Conservation (phyloP, 1,284 basidiomycete species). For the Malassezia globosa region DNA sequence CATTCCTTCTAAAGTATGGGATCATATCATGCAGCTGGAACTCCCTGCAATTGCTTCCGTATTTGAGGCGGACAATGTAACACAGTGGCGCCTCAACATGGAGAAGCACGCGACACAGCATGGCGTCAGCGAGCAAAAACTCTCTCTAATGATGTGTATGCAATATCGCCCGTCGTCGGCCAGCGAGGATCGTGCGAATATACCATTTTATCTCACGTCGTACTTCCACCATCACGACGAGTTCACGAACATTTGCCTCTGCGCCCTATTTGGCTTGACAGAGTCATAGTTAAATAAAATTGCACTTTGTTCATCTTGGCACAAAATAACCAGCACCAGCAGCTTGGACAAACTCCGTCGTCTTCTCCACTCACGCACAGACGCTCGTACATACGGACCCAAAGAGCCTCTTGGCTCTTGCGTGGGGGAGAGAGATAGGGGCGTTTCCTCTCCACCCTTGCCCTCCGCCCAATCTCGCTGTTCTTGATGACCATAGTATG, state of each 20-base stretch:
- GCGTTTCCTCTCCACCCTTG: neutral
- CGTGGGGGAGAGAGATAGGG: too few species aligned
- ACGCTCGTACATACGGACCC: too few species aligned
- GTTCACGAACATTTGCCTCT: slow-evolving; percentile 29
- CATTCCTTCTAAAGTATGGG: neutral
- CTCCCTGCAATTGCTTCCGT: slow-evolving; percentile 22
- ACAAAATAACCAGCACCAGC: too few species aligned
- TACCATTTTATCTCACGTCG: slow-evolving; percentile 2
- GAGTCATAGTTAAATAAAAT: neutral
- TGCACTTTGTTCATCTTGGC: too few species aligned
- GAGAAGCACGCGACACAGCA: neutral
- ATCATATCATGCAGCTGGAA: slow-evolving; percentile 15
- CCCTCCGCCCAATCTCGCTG: neutral
- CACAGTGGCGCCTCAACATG: slow-evolving; percentile 8
- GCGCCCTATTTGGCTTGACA: slow-evolving; percentile 20
- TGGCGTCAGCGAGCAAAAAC: neutral
- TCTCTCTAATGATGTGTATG: neutral
- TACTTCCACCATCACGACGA: slow-evolving; percentile 25
- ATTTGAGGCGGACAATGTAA: slow-evolving; percentile 21
- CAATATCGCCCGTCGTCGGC: neutral
- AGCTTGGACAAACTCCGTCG: too few species aligned
- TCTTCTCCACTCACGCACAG: too few species aligned
- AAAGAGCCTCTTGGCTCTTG: too few species aligned
- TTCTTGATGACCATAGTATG: neutral
- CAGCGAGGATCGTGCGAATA: neutral